These are phyloP conservation scores for Fusarium bulbicola DNA, from an alignment of 2,329 filamentous ascomycete genomes.

Conservation along the genomic window DNA sequence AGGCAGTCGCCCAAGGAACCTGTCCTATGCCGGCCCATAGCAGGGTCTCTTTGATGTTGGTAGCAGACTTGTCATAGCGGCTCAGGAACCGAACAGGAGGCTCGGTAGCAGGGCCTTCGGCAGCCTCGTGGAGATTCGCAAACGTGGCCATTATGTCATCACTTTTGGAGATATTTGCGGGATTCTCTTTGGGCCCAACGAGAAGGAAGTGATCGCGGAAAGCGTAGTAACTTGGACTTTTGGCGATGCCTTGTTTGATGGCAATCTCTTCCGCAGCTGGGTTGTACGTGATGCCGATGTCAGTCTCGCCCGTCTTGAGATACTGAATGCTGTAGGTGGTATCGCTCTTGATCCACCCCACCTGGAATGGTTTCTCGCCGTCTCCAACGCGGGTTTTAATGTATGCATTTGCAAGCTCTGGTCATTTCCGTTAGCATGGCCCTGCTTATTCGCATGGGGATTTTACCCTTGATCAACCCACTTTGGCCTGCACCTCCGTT, in stretches of 20 bases:
- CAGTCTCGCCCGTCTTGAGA: slow-evolving; percentile 50
- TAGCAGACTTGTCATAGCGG: slow-evolving; percentile 59
- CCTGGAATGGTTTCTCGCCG: slow-evolving; percentile 47
- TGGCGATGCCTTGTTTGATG: slow-evolving; percentile 51
- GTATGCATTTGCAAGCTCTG: slow-evolving; percentile 42
- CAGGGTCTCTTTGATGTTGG: slow-evolving; percentile 57
- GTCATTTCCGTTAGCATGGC: not conserved
- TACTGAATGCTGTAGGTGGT: slow-evolving; percentile 57
- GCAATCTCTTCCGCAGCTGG: slow-evolving; percentile 54
- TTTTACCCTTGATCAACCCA: slow-evolving; percentile 43
- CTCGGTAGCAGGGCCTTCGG: slow-evolving; percentile 44
- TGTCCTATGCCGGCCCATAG: slow-evolving; percentile 58
- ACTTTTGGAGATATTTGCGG: slow-evolving; percentile 42
- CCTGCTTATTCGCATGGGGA: not conserved
- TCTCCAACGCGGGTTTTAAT: slow-evolving; percentile 34
- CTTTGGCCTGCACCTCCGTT: slow-evolving; percentile 52
- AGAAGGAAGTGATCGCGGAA: slow-evolving; percentile 59
- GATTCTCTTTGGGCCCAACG: slow-evolving; percentile 49
- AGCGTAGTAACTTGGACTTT: slow-evolving; percentile 46
- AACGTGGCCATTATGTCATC: slow-evolving; percentile 48
- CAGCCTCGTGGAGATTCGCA: slow-evolving; percentile 46
- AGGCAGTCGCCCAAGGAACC: slow-evolving; percentile 54
- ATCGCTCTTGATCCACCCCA: slow-evolving; percentile 57
- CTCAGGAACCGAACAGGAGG: slow-evolving; percentile 53
- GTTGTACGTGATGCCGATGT: slow-evolving; percentile 58